Base-by-base conservation (phyloP, 805 yeast genomes). In the Clavispora phyllophila region DNA sequence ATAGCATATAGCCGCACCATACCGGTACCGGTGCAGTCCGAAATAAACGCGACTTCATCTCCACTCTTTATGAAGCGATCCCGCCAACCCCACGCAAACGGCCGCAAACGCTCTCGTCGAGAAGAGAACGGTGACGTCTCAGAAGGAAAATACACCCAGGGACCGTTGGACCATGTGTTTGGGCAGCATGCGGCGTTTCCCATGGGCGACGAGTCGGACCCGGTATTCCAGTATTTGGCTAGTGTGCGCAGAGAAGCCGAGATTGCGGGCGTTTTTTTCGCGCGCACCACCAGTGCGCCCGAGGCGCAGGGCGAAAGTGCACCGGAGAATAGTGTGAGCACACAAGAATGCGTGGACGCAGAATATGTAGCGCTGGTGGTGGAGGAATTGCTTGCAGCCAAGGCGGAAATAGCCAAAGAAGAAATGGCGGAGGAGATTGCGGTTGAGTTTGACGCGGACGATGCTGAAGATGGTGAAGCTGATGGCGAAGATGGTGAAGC, bases 171-270 rank as follows among this genome's bases (percentile, higher is more conserved):
- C 37, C 52, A 45, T 15, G 40, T 47, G 9, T 62, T 62, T 45
- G 66, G 66, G 19, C 69, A 64, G 46, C 60, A 58, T 37, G 46
- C 56, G 14, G 69, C 61, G 9, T 56, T 64, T 35, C 60, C 64
- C 13, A 39, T 45, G 9, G 46, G 49, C 4, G 44, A 37, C 8
- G 48, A 37, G 7, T 47, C 43, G 6, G 45, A 40, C 5, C 46
- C 18, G 31, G 70, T 63, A 20, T 41, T 39, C 36, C 46, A 41
- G 33, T 68, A 68, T 40, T 46, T 68, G 31, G 43, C 35, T 5
- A 37, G 41, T 3, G 72, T 68, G 9, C 45, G 70, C 36, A 37
- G 49, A 5, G 71, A 67, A 41, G 70, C 71, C 7, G 57, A 56
- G 27, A 40, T 40, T 8, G 33, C 33, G 17, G 33, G 33, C 7